Evolutionary conservation across 176 grass and related monocot genomes (phyloP).

Genomic region (Oryza rufipogon): DNA sequence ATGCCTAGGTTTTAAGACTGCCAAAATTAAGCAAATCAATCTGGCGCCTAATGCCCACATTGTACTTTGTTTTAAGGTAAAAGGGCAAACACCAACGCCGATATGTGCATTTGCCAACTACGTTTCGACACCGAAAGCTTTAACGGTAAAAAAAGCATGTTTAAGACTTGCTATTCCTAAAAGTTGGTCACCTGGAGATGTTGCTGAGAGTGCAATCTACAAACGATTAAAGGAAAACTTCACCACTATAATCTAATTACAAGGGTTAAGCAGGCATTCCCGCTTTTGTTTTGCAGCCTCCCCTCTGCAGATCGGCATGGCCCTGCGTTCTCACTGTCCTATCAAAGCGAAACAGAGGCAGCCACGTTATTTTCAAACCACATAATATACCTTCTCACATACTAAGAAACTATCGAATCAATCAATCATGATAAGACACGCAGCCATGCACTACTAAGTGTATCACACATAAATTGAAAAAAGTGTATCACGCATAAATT

Average conservation of each 20-base stretch:
- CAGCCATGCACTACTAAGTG: not conserved
- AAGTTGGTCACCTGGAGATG: not conserved
- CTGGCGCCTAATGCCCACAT: not conserved
- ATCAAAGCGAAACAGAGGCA: conserved; percentile 6
- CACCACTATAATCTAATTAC: not conserved
- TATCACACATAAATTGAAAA: not conserved
- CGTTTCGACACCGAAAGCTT: not conserved
- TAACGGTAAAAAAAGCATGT: not conserved
- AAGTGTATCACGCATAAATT: not conserved
- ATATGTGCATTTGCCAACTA: not conserved
- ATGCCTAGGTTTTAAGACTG: not conserved
- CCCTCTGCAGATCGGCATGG: conserved; percentile 4
- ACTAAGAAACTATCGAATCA: not conserved
- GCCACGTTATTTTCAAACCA: not conserved
- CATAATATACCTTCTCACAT: not conserved
- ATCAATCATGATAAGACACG: not conserved
- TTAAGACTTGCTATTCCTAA: not conserved
- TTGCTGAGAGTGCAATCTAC: not conserved
- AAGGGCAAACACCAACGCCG: not conserved
- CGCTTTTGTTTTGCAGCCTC: conserved; percentile 32
- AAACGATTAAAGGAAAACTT: not conserved
- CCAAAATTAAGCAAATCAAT: not conserved
- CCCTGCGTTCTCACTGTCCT: conserved; percentile 21
- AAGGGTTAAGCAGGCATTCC: not conserved
- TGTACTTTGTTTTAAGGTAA: not conserved